Evolutionary conservation across 2,329 filamentous ascomycete genomes (phyloP), one percentile per base, ranked within the genome.

Genomic region (Talaromyces pinophilus): DNA sequence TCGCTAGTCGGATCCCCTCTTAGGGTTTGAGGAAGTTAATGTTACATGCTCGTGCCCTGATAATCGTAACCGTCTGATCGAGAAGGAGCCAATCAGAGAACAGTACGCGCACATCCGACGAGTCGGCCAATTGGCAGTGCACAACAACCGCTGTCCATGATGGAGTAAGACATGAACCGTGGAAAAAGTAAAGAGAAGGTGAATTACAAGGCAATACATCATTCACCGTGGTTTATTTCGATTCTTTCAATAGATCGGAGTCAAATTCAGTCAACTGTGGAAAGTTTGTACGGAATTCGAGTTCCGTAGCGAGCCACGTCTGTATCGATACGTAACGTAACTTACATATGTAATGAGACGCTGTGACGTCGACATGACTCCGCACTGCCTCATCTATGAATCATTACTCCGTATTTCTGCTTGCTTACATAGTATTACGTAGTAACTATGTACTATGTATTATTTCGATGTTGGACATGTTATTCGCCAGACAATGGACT

Each of bases 11-110:
- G 1, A 11, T 22, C 22, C 44, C 8, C 8, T 22, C 19, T 22
- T 22, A 48, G 19, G 46, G 19, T 15, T 48, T 5, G 46, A 48
- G 46, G 25, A 52, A 54, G 50, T 30, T 54, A 15, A 57, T 57
- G 54, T 38, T 57, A 57, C 54, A 55, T 62, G 60, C 48, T 63
- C 61, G 61, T 63, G 48, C 33, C 33, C 61, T 63, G 48, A 63
- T 40, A 38, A 54, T 55, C 48, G 33, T 22, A 25, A 57, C 52
- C 10, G 54, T 22, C 11, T 57, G 54, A 38, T 40, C n/a, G 13
- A 28, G 46, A 28, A 11, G 3, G 10, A 40, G 25, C 60, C 44
- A 50, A 52, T 62, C 19, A 52, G 46, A 35, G 17, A 61, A 61
- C 17, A 61, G 4, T 33, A 15, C 59, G 17, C 40, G 15, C 0